These are phyloP conservation scores for Penicillium sp. DNA, from an alignment of 2,329 filamentous ascomycete species.

Conservation along the genomic window DNA sequence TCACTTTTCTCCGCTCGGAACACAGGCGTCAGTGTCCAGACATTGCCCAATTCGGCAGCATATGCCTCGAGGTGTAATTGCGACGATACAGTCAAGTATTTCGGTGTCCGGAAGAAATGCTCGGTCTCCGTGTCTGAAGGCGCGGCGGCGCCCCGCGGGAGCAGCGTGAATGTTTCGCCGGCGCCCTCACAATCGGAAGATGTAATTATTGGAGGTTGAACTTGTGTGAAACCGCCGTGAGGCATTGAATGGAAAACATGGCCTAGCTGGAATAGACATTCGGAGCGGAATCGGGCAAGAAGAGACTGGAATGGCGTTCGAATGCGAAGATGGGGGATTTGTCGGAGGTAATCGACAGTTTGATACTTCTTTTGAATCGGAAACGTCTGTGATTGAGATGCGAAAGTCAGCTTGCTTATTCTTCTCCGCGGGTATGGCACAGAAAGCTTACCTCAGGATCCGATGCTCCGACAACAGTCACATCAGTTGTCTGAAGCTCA, in stretches of 20 bases:
- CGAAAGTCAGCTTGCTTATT: slow-evolving; percentile 8
- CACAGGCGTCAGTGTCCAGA: slow-evolving; percentile 91
- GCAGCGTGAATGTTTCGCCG: slow-evolving; percentile 83
- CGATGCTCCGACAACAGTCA: slow-evolving; percentile 71
- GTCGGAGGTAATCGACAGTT: slow-evolving; percentile 80
- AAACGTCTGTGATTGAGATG: slow-evolving; percentile 61
- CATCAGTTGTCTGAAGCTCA: slow-evolving; percentile 72
- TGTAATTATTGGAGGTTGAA: slow-evolving; percentile 90
- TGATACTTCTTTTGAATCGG: slow-evolving; percentile 98
- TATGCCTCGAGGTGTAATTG: slow-evolving; percentile 94
- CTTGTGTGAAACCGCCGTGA: slow-evolving; percentile 62
- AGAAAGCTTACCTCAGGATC: slow-evolving; percentile 67
- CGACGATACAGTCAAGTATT: slow-evolving; percentile 92
- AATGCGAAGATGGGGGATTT: slow-evolving; percentile 80
- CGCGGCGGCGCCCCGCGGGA: slow-evolving; percentile 41
- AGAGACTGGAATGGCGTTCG: slow-evolving; percentile 78
- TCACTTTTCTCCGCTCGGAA: slow-evolving; percentile 94
- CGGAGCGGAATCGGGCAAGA: slow-evolving; percentile 77
- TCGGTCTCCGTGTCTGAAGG: slow-evolving; percentile 39
- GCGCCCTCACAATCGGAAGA: slow-evolving; percentile 97
- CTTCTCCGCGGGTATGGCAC: not conserved
- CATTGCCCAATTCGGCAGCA: slow-evolving; percentile 80
- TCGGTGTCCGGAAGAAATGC: slow-evolving; percentile 78
- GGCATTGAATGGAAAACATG: slow-evolving; percentile 67
- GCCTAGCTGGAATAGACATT: slow-evolving; percentile 69